Base-by-base conservation (phyloP, 2,329 filamentous ascomycete species). In the Fusarium tuaranense region DNA sequence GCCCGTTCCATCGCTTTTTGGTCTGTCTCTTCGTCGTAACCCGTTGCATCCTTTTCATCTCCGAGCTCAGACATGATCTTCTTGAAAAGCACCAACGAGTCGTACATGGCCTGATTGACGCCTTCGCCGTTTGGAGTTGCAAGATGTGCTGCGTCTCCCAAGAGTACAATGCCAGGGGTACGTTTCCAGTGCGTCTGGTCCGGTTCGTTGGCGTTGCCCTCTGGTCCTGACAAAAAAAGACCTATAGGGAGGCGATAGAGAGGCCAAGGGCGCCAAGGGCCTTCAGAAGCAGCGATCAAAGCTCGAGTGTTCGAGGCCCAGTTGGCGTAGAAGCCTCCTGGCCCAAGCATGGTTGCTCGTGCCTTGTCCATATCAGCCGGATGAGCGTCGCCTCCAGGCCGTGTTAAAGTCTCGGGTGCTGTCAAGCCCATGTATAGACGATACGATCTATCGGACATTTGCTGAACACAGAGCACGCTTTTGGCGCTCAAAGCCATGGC, bases 141-240 rank as follows among this genome's bases (percentile, higher is more conserved):
- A 18, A 68, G 32, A 46, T 68, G 65, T 4, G 65, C 65, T 20
- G 65, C 65, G 18, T 68, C 65, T n/a, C 65, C 65, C 36, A 58
- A 32, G 12, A 68, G 48, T 12, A 46, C 55, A 13, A 64, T 20
- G 10, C 65, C 65, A 14, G 65, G 48, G 7, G 30, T 51, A 13
- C 20, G 41, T 7, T 20, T 39, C 65, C 65, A 68, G 18, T 14
- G 14, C 2, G 14, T 10, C 20, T 25, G 7, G 18, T 20, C 13
- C 4, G 22, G 10, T 44, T 20, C 20, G 5, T 51, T 30, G 46
- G 14, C 16, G 22, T 30, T 22, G 20, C 9, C 22, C 3, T 5
- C 20, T 7, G 22, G n/a, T 27, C 7, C 22, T 3, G 34, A 8
- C 3, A 22, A 25, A 13, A 60, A 60, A 41, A 60, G 34, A 8